Evolutionary conservation across 2,329 filamentous ascomycete species (phyloP), one percentile per base, ranked within the genome.

Genomic region (Hirsutella thompsonii): DNA sequence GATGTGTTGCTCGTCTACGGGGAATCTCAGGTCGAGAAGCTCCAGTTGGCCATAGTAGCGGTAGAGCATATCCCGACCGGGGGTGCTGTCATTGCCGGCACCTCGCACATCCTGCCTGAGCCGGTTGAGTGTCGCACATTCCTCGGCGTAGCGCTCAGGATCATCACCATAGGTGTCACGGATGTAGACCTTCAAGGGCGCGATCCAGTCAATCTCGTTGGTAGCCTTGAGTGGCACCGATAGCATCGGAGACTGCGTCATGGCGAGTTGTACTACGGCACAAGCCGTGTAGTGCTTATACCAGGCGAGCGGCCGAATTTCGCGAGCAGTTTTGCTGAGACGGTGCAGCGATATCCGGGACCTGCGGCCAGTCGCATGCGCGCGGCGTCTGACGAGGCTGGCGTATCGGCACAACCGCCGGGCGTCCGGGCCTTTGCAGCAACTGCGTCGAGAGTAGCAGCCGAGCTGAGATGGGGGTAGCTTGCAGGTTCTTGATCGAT

Each of bases 61-160:
- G 61, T 98, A 98, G 39, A 98, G 69, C 56, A 98, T 72, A 61
- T 98, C 92, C 55, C 92, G 72, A 37, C 92, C 92, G 5, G 89
- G 85, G 19, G 87, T 92, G 63, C 88, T 96, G 59, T 98, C 92
- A 64, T 93, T 94, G 19, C 92, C 90, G 26, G 92, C 92, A 28
- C 93, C 92, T 57, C 93, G 79, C 86, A 98, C 95, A 59, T 98
- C 93, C 76, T 98, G 93, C 54, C 92, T 81, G 63, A 98, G 69
- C 36, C 92, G 80, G 66, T 96, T 94, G 61, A 98, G 77, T 30
- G 88, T 94, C 34, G 79, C 81, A 68, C 92, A 96, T 72, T 98
- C 92, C 62, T 96, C 88, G 40, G 81, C 77, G 68, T 98, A 98
- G 52, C 87, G 79, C 61, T 98, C 92, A 21, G 92, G 90, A 59